phyloP scores from a whole-genome alignment of 352 stramenopile genomes.

The Phytophthora rubi region DNA sequence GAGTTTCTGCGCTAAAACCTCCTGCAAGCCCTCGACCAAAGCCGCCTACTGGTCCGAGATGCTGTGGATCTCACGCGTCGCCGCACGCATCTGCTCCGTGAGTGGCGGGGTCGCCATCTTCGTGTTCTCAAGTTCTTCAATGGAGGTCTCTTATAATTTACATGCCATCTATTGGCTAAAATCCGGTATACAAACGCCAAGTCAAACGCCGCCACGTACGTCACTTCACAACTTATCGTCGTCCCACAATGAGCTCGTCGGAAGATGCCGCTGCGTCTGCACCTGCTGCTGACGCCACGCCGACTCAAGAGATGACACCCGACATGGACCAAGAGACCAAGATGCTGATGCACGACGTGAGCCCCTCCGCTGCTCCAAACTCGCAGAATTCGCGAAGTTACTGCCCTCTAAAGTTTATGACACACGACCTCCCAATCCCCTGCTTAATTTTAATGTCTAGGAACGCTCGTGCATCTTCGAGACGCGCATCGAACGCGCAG shows the following conservation, averaged over 20 bases:
- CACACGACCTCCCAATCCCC: background rate
- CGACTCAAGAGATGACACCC: background rate
- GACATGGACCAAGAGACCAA: conserved; percentile 39
- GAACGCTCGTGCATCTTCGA: conserved; percentile 88
- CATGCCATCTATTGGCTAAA: conserved; percentile 18
- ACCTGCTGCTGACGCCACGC: conserved; percentile 3
- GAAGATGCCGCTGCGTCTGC: conserved; percentile 1
- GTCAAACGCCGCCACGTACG: conserved; percentile 14
- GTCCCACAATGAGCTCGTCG: conserved; percentile 7
- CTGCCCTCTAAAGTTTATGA: conserved; percentile 9
- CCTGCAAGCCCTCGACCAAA: background rate
- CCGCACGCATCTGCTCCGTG: conserved; percentile 58
- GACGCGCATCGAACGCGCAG: conserved; percentile 72
- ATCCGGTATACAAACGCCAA: conserved; percentile 2
- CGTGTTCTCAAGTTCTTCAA: conserved; percentile 2
- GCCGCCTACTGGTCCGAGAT: conserved; percentile 59
- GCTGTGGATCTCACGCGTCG: conserved; percentile 56
- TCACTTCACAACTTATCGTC: conserved; percentile 30
- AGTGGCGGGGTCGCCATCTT: conserved; percentile 24
- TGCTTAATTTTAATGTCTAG: conserved; percentile 31
- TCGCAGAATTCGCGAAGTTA: conserved; percentile 15
- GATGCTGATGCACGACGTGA: conserved; percentile 45
- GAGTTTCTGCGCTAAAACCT: background rate
- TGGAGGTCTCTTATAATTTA: conserved; percentile 9
- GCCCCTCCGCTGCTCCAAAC: conserved; percentile 3